Evolutionary conservation across 2,329 filamentous ascomycete species (phyloP), one percentile per base, ranked within the genome.

Genomic region (Bipolaris cookei): DNA sequence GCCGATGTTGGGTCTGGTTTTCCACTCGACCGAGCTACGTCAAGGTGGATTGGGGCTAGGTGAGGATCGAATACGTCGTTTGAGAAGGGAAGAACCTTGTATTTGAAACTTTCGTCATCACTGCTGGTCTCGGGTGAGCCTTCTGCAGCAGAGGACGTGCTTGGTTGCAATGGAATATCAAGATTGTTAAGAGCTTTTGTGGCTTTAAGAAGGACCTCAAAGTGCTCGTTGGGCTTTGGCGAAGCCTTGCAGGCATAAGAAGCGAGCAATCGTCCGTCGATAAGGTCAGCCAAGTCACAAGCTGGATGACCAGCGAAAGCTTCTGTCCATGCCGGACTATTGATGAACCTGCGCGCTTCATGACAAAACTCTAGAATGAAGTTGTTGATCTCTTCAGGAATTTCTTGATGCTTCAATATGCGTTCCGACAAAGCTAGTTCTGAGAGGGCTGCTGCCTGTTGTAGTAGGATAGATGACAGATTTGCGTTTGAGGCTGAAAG

Each of bases 281-380:
- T 68, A 5, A 84, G 70, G 67, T 88, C 86, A 14, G 77, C 77
- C 5, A 86, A 67, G 65, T 86, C 82, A 62, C 79, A 81, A 20
- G 59, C 53, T 8, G 56, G 50, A 7, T 67, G 48, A 13, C 62
- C 44, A 3, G 52, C 47, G 39, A 75, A 65, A 39, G 65, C 68
- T 11, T 66, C 64, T 48, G 52, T 65, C 79, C 74, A 84, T 25
- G 55, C 67, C 46, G 62, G 56, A 18, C 73, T 77, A 18, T 66
- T 65, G 55, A 84, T 62, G 38, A 81, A 63, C 35, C 57, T 62
- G 25, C 70, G 67, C 11, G 77, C 76, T 18, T 70, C 69, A 20
- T 69, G 63, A 4, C 78, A 70, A 44, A 83, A 81, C 5, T 74
- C 64, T 20, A 83, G 64, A 46, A 76, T 44, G 20, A 68, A 67